Conservation (phyloP, 2,329 filamentous ascomycete species). For the Ophiostoma australiae region DNA sequence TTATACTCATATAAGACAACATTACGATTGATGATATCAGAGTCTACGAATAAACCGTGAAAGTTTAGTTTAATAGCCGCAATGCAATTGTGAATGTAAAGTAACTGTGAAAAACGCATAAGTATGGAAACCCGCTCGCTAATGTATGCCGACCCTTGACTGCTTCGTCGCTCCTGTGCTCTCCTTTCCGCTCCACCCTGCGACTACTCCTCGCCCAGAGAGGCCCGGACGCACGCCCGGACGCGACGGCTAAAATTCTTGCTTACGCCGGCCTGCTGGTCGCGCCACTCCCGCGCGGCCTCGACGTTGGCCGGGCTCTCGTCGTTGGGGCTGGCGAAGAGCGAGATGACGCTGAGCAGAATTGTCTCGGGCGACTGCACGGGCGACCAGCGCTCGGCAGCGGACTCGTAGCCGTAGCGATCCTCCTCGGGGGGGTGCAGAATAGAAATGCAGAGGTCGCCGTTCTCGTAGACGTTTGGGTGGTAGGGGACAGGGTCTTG, state of each 20-base stretch:
- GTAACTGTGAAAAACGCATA: neutral
- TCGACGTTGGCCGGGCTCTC: constrained; percentile 95
- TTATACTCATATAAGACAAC: neutral
- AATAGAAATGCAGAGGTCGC: constrained; percentile 93
- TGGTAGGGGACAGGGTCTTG: constrained; percentile 80
- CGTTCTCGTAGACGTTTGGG: constrained; percentile 85
- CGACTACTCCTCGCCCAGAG: constrained; percentile 62
- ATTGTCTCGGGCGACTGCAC: constrained; percentile 96
- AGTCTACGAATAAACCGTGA: neutral
- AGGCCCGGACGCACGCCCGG: constrained; percentile 73
- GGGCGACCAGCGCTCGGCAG: constrained; percentile 86
- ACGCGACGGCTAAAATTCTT: constrained; percentile 76
- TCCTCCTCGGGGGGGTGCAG: constrained; percentile 93
- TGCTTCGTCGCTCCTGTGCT: neutral
- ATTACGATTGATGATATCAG: constrained; percentile 1
- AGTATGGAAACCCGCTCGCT: neutral
- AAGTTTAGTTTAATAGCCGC: neutral
- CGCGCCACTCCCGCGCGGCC: constrained; percentile 80
- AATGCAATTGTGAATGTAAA: neutral
- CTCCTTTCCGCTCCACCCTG: neutral
- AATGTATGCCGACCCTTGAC: neutral
- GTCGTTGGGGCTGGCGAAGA: constrained; percentile 88
- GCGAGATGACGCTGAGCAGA: constrained; percentile 81
- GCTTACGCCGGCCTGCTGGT: constrained; percentile 58
- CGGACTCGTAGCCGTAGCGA: constrained; percentile 86